These are phyloP conservation scores for barrel medic (Medicago truncatula) DNA, from an alignment of 306 rosid genomes.

Conservation along the genomic window MtrunA17r5.0-ANR NC_053042.1:10959001-10959500, in stretches of 20 bases:
- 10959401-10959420: constrained; percentile 16
- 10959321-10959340: neutral
- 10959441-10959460: constrained; percentile 13
- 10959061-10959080: constrained; percentile 67
- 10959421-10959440: neutral
- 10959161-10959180: constrained; percentile 80
- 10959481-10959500: constrained; percentile 3
- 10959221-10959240: constrained; percentile 83
- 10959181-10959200: constrained; percentile 80
- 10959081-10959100: constrained; percentile 83
- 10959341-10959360: neutral
- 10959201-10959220: constrained; percentile 90
- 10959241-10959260: constrained; percentile 94
- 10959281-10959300: constrained; percentile 37
- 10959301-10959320: neutral
- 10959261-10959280: constrained; percentile 49
- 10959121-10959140: constrained; percentile 82
- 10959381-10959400: neutral
- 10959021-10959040: constrained; percentile 99
- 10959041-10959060: constrained; percentile 73
- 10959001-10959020: constrained; percentile 69
- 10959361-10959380: neutral
- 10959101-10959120: constrained; percentile 86
- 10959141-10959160: constrained; percentile 90
- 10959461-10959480: neutral